Conservation (phyloP, 768 basidiomycete genomes). For the Phanerochaete carnosa region DNA sequence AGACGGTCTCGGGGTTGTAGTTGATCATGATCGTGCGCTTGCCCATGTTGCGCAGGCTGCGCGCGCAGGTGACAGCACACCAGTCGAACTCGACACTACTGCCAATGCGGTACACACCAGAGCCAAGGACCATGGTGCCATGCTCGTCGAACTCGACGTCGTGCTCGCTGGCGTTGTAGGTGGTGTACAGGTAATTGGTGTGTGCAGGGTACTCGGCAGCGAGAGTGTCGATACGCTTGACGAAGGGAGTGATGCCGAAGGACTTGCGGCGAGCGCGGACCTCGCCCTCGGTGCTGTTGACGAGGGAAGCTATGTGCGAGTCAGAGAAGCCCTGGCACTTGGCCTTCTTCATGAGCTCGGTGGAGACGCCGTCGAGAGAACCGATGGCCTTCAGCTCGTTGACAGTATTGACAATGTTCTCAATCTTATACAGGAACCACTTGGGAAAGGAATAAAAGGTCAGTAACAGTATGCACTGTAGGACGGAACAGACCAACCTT, state of each 20-base stretch:
- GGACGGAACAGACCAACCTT: conserved; percentile 48
- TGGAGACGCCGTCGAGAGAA: conserved; percentile 64
- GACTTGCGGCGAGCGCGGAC: conserved; percentile 87
- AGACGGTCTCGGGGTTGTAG: conserved; percentile 99
- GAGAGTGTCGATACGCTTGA: conserved; percentile 98
- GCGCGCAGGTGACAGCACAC: conserved; percentile 99
- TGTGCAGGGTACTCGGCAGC: conserved; percentile 98
- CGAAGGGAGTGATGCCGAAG: conserved; percentile 88
- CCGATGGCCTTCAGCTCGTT: conserved; percentile 67
- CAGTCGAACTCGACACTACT: conserved; percentile 99
- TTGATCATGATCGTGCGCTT: conserved; percentile 98
- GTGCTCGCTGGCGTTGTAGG: conserved; percentile 95
- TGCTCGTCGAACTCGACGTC: conserved; percentile 95
- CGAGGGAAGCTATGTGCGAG: conserved; percentile 81
- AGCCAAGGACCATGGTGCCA: conserved; percentile 99
- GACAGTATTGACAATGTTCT: conserved; percentile 94
- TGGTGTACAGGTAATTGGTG: conserved; percentile 99
- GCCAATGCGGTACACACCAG: conserved; percentile 97
- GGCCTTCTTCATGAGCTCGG: conserved; percentile 78
- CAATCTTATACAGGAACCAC: conserved; percentile 99
- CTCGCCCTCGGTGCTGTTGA: conserved; percentile 66
- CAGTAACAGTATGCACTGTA: not conserved
- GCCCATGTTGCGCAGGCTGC: conserved; percentile 89
- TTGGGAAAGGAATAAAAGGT: conserved; percentile 23
- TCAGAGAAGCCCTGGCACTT: conserved; percentile 98